Percentiles rank a stretch among this genome's conserved stretches.
Evolutionary conservation across 176 grass and related monocot genomes (phyloP).

Genomic region (Oryza rufipogon): DNA sequence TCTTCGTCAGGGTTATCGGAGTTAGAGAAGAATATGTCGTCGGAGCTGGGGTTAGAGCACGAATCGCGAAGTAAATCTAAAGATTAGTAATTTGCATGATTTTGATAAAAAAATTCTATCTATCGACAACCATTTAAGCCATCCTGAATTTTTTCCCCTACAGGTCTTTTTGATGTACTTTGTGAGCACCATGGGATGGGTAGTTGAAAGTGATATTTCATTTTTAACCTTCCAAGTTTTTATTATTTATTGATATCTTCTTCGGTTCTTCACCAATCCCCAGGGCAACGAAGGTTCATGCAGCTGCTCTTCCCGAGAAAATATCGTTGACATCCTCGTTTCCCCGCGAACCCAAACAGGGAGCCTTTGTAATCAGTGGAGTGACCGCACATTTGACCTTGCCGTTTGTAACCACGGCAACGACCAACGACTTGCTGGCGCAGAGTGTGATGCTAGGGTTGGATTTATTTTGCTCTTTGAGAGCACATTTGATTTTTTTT

Average conservation of each 20-base stretch:
- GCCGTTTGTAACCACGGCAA: background rate
- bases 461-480: too few relatives aligned
- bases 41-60: too few relatives aligned
- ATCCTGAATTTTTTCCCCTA: too few relatives aligned
- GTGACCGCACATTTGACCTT: background rate
- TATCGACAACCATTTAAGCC: too few relatives aligned
- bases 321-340: background rate
- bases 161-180: background rate
- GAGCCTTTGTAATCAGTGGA: background rate
- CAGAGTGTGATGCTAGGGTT: too few relatives aligned
- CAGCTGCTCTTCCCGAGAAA: slow-evolving; percentile 11
- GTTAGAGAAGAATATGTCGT: too few relatives aligned
- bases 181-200: background rate
- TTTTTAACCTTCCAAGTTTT: background rate
- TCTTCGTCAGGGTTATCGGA: too few relatives aligned
- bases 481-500: too few relatives aligned
- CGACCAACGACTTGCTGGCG: background rate
- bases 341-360: background rate
- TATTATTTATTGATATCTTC: background rate
- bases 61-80: too few relatives aligned
- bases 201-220: background rate
- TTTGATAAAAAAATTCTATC: too few relatives aligned
- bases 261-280: background rate
- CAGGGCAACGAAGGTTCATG: background rate
- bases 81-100: too few relatives aligned